Evolutionary conservation across 2,329 filamentous ascomycete genomes (phyloP).

Genomic region (Teratosphaeria destructans): DNA sequence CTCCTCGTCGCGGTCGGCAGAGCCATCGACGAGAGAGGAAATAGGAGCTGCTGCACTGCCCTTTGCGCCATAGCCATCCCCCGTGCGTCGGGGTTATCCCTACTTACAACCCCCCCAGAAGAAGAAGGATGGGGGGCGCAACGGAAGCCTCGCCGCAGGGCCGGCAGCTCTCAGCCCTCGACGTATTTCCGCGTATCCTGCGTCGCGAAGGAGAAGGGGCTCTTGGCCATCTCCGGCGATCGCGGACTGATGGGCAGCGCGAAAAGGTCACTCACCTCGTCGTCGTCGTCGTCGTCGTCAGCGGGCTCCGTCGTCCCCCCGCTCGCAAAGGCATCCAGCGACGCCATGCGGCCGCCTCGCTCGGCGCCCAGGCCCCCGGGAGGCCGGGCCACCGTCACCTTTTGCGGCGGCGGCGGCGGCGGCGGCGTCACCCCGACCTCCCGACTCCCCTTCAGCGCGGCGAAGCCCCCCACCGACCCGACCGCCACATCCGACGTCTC

Average conservation of each 20-base stretch:
- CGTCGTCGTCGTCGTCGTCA: conserved; percentile 36
- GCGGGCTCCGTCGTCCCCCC: not conserved
- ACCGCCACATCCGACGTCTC: conserved; percentile 54
- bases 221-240: conserved; percentile 75
- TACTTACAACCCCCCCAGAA: no score
- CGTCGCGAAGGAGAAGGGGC: conserved; percentile 56
- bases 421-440: conserved; percentile 27
- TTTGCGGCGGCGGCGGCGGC: not conserved
- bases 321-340: conserved; percentile 34
- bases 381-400: conserved; percentile 17
- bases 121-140: not conserved
- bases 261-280: conserved; percentile 72
- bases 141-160: not conserved
- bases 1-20: no score
- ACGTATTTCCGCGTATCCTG: conserved; percentile 28
- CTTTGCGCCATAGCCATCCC: no score
- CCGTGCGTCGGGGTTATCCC: no score
- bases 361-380: conserved; percentile 29
- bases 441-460: conserved; percentile 43
- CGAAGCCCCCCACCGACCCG: conserved; percentile 48
- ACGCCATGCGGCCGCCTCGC: conserved; percentile 30
- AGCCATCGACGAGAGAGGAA: no score
- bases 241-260: conserved; percentile 77
- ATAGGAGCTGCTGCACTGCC: no score
- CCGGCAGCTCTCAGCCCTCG: conserved; percentile 6